These are phyloP conservation scores for Aspergillus awamori DNA, from an alignment of 2,329 filamentous ascomycete genomes.

Conservation along the genomic window DNA sequence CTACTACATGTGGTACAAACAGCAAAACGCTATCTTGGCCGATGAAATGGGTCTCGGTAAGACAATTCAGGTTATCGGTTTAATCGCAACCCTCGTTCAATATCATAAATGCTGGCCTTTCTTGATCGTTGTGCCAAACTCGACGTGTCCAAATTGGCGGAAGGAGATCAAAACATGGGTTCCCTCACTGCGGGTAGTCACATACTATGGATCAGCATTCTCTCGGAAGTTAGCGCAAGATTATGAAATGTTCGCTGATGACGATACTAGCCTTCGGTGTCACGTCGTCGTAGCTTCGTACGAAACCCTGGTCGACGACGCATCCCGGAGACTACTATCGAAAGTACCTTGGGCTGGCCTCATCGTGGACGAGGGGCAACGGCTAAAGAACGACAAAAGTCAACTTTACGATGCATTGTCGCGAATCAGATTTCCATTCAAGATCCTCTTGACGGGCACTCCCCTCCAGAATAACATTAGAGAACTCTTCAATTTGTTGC, in stretches of 20 bases:
- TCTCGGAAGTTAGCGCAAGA: conserved; percentile 76
- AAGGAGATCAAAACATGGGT: conserved; percentile 95
- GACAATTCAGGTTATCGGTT: conserved; percentile 87
- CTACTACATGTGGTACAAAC: conserved; percentile 81
- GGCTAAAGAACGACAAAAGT: conserved; percentile 90
- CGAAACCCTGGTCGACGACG: conserved; percentile 78
- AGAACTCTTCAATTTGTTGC: conserved; percentile 93
- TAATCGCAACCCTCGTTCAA: conserved; percentile 73
- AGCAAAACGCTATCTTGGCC: conserved; percentile 85
- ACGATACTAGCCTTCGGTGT: conserved; percentile 70
- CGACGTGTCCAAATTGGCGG: conserved; percentile 96
- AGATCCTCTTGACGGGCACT: conserved; percentile 82
- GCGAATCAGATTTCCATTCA: conserved; percentile 76
- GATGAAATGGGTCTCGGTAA: conserved; percentile 99
- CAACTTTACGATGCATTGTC: conserved; percentile 75
- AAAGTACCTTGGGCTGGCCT: conserved; percentile 81
- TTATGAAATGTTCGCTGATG: conserved; percentile 78
- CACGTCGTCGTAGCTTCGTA: conserved; percentile 96
- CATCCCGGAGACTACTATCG: conserved; percentile 66
- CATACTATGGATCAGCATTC: conserved; percentile 79
- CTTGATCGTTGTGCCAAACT: conserved; percentile 88
- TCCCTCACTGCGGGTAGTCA: conserved; percentile 82
- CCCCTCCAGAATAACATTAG: conserved; percentile 83
- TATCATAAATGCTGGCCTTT: conserved; percentile 83
- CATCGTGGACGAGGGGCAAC: conserved; percentile 92